phyloP scores from a whole-genome alignment of 2,329 filamentous ascomycete species.

The Diaporthe longicolla region DNA sequence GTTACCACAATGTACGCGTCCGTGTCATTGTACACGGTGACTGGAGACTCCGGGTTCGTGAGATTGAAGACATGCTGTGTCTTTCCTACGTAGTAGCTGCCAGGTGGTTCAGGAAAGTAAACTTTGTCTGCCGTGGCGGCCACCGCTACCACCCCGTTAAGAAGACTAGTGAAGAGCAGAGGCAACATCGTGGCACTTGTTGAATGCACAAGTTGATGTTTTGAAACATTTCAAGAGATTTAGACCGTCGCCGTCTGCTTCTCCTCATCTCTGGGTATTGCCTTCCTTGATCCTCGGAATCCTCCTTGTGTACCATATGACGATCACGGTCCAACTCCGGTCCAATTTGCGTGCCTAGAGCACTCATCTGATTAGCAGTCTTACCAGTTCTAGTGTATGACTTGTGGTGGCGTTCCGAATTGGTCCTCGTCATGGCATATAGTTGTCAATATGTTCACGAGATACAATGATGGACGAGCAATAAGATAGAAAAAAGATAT shows the following conservation, averaged over 20 bases:
- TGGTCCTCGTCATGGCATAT: no score
- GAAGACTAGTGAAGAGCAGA: background rate
- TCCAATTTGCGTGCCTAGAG: no score
- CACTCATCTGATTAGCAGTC: no score
- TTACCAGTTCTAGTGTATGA: no score
- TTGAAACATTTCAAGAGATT: background rate
- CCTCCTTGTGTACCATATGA: no score
- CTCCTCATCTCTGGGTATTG: background rate
- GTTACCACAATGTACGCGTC: background rate
- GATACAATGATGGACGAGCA: no score
- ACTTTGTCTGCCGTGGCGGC: background rate
- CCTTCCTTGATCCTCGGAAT: no score
- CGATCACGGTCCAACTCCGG: no score
- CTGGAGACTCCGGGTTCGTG: background rate
- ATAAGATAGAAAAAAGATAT: no score
- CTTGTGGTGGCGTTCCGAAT: no score
- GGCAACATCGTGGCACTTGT: background rate
- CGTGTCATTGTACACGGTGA: background rate
- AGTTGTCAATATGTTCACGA: no score
- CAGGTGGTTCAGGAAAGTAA: background rate
- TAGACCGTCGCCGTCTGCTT: background rate
- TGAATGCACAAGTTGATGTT: background rate
- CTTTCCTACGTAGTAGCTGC: background rate
- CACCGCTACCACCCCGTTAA: background rate
- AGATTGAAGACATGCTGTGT: conserved; percentile 2